Evolutionary conservation across 2,329 filamentous ascomycete species (phyloP).

Genomic region (Xylariales sp.): DNA sequence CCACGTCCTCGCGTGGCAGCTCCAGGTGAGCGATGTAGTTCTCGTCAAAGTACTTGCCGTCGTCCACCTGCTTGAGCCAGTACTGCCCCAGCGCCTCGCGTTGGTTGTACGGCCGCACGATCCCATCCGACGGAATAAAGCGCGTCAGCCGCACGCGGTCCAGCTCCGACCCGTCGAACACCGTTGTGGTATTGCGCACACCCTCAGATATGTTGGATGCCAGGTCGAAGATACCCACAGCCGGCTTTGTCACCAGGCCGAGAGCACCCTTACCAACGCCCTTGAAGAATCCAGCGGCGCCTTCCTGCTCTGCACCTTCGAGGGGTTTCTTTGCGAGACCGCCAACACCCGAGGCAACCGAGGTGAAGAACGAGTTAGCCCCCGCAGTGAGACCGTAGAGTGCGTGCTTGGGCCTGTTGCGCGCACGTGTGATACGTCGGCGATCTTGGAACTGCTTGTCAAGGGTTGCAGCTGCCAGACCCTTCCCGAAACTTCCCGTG

Average conservation of each 20-base stretch:
- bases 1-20: slow-evolving; percentile 80
- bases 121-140: slow-evolving; percentile 87
- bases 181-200: slow-evolving; percentile 96
- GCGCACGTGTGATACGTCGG: slow-evolving; percentile 84
- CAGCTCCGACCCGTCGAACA: slow-evolving; percentile 91
- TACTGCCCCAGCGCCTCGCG: slow-evolving; percentile 95
- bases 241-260: slow-evolving; percentile 93
- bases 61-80: slow-evolving; percentile 98
- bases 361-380: slow-evolving; percentile 90
- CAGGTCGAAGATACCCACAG: slow-evolving; percentile 93
- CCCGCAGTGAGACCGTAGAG: slow-evolving; percentile 94
- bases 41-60: slow-evolving; percentile 97
- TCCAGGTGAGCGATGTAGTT: slow-evolving; percentile 96
- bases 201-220: slow-evolving; percentile 96
- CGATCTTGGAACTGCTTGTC: slow-evolving; percentile 99
- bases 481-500: slow-evolving; percentile 95
- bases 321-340: slow-evolving; percentile 90
- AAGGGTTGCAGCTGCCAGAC: slow-evolving; percentile 87
- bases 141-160: slow-evolving; percentile 92
- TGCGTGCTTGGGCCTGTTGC: slow-evolving; percentile 95
- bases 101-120: slow-evolving; percentile 90
- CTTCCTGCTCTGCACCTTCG: slow-evolving; percentile 94
- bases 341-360: slow-evolving; percentile 88
- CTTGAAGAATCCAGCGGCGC: slow-evolving; percentile 91
- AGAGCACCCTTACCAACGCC: slow-evolving; percentile 93